Evolutionary conservation across 208 protist genomes (phyloP).

Genomic region (Blastocrithidia nonstop): DNA sequence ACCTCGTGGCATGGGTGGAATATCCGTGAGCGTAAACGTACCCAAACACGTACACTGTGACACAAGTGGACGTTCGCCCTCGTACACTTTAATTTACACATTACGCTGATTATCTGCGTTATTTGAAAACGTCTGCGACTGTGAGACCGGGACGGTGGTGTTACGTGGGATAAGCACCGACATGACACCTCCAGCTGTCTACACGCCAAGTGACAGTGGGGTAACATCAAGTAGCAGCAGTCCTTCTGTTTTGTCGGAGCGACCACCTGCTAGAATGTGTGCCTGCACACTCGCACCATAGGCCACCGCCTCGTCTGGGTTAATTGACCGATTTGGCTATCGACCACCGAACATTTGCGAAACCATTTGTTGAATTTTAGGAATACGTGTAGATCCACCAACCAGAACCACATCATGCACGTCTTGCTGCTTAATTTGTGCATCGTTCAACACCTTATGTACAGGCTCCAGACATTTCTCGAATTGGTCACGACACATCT

Average conservation of each 20-base stretch:
- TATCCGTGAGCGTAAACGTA: slow-evolving; percentile 81
- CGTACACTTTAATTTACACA: slow-evolving; percentile 98
- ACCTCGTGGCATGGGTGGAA: slow-evolving; percentile 92
- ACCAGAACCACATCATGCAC: slow-evolving; percentile 91
- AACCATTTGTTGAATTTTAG: slow-evolving; percentile 89
- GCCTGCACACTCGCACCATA: slow-evolving; percentile 98
- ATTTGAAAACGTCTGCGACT: slow-evolving; percentile 93
- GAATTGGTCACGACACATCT: slow-evolving; percentile 83
- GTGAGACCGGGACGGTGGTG: slow-evolving; percentile 73
- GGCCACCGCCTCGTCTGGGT: slow-evolving; percentile 97
- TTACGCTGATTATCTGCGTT: slow-evolving; percentile 95
- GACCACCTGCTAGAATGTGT: slow-evolving; percentile 69
- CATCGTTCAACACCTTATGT: slow-evolving; percentile 77
- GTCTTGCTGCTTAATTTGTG: slow-evolving; percentile 54
- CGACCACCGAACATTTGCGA: slow-evolving; percentile 47
- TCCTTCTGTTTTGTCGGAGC: slow-evolving; percentile 67
- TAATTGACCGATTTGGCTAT: slow-evolving; percentile 86
- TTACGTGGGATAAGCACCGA: slow-evolving; percentile 80
- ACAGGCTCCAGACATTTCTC: slow-evolving; percentile 52
- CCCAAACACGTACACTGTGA: slow-evolving; percentile 98
- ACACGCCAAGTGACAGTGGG: slow-evolving; percentile 93
- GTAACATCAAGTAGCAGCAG: slow-evolving; percentile 93
- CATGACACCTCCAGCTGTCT: slow-evolving; percentile 91
- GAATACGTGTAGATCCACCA: slow-evolving; percentile 94
- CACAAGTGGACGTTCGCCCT: slow-evolving; percentile 97